Percentiles rank a stretch among this genome's conserved stretches.
Conservation (phyloP, 257 asterid species). For the Solanum appendiculatum region DNA sequence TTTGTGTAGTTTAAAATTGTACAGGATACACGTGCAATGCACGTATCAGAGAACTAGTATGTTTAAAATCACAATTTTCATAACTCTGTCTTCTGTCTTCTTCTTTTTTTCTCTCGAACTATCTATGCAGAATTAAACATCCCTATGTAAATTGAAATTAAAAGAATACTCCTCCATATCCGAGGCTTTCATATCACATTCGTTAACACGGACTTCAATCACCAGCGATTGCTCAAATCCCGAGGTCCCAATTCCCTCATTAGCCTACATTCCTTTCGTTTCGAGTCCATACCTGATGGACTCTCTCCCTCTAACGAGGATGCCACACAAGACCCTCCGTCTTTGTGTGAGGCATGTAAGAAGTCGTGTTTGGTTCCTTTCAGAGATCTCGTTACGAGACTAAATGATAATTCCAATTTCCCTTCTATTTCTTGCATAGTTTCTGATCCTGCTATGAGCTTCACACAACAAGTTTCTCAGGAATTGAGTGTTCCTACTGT, state of each 20-base stretch:
- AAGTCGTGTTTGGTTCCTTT: constrained; percentile 9
- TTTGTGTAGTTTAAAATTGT: no score
- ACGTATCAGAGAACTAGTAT: no score
- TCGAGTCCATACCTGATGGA: constrained; percentile 22
- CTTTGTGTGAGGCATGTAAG: constrained; percentile 6
- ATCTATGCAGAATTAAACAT: no score
- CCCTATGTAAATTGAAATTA: no score
- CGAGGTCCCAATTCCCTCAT: not conserved
- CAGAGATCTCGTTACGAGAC: constrained; percentile 2
- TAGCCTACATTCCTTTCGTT: constrained; percentile 6
- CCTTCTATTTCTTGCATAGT: constrained; percentile 13
- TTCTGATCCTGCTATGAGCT: constrained; percentile 14
- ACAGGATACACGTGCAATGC: no score
- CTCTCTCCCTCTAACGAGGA: constrained; percentile 13
- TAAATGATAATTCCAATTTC: not conserved
- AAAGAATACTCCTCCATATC: constrained; percentile 3
- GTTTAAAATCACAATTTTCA: no score
- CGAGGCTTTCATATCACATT: constrained; percentile 26
- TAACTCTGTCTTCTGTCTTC: no score
- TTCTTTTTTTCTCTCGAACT: no score
- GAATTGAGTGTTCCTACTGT: constrained; percentile 6
- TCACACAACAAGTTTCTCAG: constrained; percentile 4
- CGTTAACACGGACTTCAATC: constrained; percentile 16
- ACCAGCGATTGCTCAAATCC: constrained; percentile 1
- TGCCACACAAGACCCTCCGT: constrained; percentile 5